Percentiles rank a stretch among this genome's conserved stretches.
Evolutionary conservation across 108 stramenopile genomes (phyloP).

Genomic region (Conticribra weissflogii): DNA sequence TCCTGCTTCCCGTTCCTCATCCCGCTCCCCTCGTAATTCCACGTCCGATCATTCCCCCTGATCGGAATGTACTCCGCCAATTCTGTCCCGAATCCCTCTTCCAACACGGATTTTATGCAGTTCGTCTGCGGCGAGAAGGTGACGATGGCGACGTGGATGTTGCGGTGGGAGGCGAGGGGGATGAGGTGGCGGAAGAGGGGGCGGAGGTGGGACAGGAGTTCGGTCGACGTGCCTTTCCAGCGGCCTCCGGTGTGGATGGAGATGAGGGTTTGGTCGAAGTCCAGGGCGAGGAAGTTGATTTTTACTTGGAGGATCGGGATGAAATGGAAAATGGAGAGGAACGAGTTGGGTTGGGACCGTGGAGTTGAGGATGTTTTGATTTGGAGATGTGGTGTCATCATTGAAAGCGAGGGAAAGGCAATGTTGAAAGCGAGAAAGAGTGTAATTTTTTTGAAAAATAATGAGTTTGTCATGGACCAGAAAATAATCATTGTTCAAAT

Average conservation of each 20-base stretch:
- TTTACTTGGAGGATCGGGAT: conserved; percentile 32
- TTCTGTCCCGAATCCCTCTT: conserved; percentile 38
- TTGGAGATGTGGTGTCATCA: too few species aligned
- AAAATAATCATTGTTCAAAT: too few species aligned
- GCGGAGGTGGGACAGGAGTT: conserved; percentile 84
- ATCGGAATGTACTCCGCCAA: conserved; percentile 72
- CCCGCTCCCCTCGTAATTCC: conserved; percentile 81
- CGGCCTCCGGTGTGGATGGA: conserved; percentile 92
- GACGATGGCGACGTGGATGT: conserved; percentile 87
- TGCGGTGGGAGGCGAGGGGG: conserved; percentile 52
- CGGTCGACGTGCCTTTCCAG: conserved; percentile 76
- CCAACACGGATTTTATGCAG: conserved; percentile 79
- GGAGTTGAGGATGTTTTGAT: too few species aligned
- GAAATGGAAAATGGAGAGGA: too few species aligned
- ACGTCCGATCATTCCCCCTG: conserved; percentile 85
- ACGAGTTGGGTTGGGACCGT: too few species aligned
- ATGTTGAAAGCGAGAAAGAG: too few species aligned
- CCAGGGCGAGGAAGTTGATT: conserved; percentile 92
- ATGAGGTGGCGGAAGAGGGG: conserved; percentile 84
- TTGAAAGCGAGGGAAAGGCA: too few species aligned
- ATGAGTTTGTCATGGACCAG: too few species aligned
- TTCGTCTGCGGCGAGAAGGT: conserved; percentile 88
- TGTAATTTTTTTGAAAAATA: too few species aligned
- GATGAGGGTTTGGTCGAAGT: conserved; percentile 94
- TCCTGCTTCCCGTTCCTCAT: conserved; percentile 84